A percentile compares a stretch with the other conserved stretches of the same genome.
These are phyloP conservation scores for Entomortierella parvispora DNA, from an alignment of 192 early-diverging fungal species.

Conservation along the genomic window DNA sequence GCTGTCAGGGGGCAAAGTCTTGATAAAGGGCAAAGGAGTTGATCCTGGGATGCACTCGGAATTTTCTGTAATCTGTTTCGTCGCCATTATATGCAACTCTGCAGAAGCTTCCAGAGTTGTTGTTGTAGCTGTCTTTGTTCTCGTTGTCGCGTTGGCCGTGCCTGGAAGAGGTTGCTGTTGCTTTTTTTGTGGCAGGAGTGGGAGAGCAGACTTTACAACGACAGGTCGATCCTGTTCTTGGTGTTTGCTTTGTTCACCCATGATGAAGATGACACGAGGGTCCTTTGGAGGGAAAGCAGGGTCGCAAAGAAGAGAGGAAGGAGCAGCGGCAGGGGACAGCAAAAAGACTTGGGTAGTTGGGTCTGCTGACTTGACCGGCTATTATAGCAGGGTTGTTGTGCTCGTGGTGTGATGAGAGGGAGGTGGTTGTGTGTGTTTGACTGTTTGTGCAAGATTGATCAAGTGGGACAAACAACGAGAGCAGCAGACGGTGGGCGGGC, in stretches of 20 bases:
- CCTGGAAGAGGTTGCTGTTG: background rate
- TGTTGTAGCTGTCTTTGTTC: background rate
- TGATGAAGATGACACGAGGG: background rate
- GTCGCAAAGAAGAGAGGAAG: background rate
- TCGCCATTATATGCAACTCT: background rate
- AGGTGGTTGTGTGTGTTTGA: background rate
- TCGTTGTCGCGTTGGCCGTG: background rate
- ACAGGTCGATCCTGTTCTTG: no score
- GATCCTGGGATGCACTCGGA: background rate
- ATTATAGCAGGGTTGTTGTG: no score
- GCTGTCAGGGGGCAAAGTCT: background rate
- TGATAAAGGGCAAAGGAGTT: background rate
- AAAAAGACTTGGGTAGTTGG: no score
- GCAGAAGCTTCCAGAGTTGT: background rate
- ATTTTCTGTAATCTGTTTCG: constrained; percentile 1
- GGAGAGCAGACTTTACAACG: background rate
- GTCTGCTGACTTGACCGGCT: no score
- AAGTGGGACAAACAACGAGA: no score
- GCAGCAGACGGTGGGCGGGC: no score
- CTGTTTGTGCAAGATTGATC: no score
- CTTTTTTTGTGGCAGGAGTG: background rate
- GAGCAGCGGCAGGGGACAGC: background rate
- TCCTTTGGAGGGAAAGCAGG: background rate
- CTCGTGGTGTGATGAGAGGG: no score
- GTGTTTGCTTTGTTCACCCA: constrained; percentile 11